Conservation (phyloP, 176 grass and related monocot species). For the Avena sativa region DNA sequence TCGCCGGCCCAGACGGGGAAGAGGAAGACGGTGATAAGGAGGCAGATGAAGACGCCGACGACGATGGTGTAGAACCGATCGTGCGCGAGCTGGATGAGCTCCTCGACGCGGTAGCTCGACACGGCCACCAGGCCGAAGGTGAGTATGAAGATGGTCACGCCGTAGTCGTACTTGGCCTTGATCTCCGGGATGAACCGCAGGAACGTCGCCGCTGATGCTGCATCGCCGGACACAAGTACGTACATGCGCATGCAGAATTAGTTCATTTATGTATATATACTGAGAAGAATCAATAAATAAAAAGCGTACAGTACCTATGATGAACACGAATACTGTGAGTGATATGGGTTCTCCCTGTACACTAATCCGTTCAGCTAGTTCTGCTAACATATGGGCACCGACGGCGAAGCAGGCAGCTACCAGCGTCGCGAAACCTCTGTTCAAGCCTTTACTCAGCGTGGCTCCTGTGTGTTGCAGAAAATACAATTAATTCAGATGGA, state of each 20-base stretch:
- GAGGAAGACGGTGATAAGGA: constrained; percentile 65
- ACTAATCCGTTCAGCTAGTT: constrained; percentile 46
- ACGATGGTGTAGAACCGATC: constrained; percentile 68
- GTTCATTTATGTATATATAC: too few relatives aligned
- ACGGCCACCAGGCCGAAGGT: constrained; percentile 96
- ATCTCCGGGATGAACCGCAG: constrained; percentile 92
- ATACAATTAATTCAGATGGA: neutral
- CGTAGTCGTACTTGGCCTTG: constrained; percentile 95
- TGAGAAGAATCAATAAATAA: neutral
- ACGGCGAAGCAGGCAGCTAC: constrained; percentile 65
- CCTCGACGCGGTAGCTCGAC: constrained; percentile 87
- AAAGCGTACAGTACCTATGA: too few relatives aligned
- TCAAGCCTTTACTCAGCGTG: constrained; percentile 74
- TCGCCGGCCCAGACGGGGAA: constrained; percentile 88
- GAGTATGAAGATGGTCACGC: constrained; percentile 93
- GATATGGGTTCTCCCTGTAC: constrained; percentile 65
- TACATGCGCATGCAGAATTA: neutral
- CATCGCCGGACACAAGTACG: neutral
- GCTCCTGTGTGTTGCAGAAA: constrained; percentile 46
- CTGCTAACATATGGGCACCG: constrained; percentile 53
- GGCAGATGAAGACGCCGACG: constrained; percentile 75
- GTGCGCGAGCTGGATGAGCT: constrained; percentile 74
- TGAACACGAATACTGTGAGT: constrained; percentile 66
- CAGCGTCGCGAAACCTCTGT: constrained; percentile 64
- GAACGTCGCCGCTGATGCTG: constrained; percentile 86